Conservation (phyloP, 1,284 basidiomycete genomes). For the Ustilago crameri region DNA sequence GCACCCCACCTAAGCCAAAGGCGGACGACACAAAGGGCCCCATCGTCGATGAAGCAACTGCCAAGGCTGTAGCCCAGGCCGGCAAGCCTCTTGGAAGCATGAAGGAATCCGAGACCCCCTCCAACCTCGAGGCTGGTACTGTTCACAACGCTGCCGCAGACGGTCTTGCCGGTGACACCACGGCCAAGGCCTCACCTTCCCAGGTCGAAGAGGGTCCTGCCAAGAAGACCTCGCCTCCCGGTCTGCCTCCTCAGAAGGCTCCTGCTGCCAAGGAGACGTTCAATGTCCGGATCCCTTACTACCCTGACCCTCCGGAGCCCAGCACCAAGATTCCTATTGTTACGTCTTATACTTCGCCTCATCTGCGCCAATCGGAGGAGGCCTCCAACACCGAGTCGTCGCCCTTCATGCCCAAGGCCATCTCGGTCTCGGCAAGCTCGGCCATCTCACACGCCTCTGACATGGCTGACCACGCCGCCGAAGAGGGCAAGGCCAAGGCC, state of each 20-base stretch:
- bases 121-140: slow-evolving; percentile 50
- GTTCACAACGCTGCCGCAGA: slow-evolving; percentile 51
- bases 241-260: slow-evolving; percentile 50
- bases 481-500: slow-evolving; percentile 13
- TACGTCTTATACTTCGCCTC: slow-evolving; percentile 54
- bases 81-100: slow-evolving; percentile 47
- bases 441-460: slow-evolving; percentile 42
- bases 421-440: slow-evolving; percentile 49
- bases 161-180: slow-evolving; percentile 39
- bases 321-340: slow-evolving; percentile 52
- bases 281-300: slow-evolving; percentile 59
- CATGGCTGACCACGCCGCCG: slow-evolving; percentile 26
- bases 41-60: slow-evolving; percentile 39
- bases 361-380: slow-evolving; percentile 25
- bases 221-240: slow-evolving; percentile 52
- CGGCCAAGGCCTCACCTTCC: slow-evolving; percentile 37
- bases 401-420: slow-evolving; percentile 38
- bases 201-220: slow-evolving; percentile 32
- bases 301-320: slow-evolving; percentile 47
- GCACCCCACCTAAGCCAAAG: slow-evolving; percentile 16
- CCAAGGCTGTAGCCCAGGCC: slow-evolving; percentile 30
- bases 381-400: slow-evolving; percentile 15
- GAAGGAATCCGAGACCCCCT: slow-evolving; percentile 46
- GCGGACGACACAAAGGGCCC: slow-evolving; percentile 17
- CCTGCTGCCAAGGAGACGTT: slow-evolving; percentile 53